Conservation (phyloP, 2,329 filamentous ascomycete species). For the Phyllosticta paracitricarpa region DNA sequence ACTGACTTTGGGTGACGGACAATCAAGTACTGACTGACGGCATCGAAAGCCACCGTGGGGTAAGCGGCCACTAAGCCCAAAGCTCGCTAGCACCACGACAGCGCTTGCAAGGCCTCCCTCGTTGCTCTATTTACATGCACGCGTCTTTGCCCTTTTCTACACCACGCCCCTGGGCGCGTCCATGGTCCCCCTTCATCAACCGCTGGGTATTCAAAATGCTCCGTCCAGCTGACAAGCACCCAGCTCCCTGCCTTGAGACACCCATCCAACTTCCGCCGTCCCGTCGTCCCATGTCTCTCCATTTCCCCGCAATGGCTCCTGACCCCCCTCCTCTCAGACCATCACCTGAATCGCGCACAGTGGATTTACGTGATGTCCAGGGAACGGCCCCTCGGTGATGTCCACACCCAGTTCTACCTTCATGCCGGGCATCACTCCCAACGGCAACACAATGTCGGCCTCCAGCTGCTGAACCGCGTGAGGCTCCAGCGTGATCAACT, state of each 20-base stretch:
- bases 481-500: constrained; percentile 1
- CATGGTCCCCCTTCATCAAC: background rate
- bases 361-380: background rate
- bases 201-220: background rate
- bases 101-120: background rate
- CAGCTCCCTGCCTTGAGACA: background rate
- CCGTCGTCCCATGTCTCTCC: background rate
- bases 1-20: background rate
- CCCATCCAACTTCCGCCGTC: background rate
- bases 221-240: background rate
- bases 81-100: background rate
- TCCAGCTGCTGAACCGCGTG: background rate
- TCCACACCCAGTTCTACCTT: constrained; percentile 2
- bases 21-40: background rate
- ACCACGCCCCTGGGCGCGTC: background rate
- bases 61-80: background rate
- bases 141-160: background rate
- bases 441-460: constrained; percentile 1
- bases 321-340: background rate
- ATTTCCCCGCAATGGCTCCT: background rate
- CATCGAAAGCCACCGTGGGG: background rate
- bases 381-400: constrained; percentile 3
- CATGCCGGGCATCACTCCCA: background rate
- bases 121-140: background rate
- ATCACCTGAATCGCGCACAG: constrained; percentile 5